These are phyloP conservation scores for Dichotomocladium elegans DNA, from an alignment of 371 early-diverging fungal genomes.

Conservation along the genomic window DNA sequence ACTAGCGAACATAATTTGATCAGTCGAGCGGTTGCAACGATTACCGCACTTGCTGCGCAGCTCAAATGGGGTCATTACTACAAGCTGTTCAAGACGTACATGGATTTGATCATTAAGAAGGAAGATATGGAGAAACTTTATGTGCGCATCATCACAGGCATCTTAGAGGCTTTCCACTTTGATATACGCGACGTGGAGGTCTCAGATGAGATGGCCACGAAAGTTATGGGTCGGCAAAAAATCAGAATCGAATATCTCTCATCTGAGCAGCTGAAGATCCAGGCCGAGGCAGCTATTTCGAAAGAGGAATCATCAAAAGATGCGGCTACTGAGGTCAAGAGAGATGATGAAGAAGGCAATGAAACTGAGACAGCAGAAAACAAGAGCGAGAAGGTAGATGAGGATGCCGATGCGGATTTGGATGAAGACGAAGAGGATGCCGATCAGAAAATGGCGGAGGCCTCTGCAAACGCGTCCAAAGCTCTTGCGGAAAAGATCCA, in stretches of 20 bases:
- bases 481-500: slow-evolving; percentile 58
- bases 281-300: slow-evolving; percentile 9
- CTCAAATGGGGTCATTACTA: slow-evolving; percentile 88
- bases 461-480: slow-evolving; percentile 9
- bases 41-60: slow-evolving; percentile 64
- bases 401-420: slow-evolving; percentile 5
- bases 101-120: slow-evolving; percentile 61
- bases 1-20: slow-evolving; percentile 69
- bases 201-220: slow-evolving; percentile 36
- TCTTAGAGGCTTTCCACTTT: slow-evolving; percentile 91
- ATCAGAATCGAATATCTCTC: slow-evolving; percentile 43
- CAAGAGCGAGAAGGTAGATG: no score
- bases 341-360: slow-evolving; percentile 32
- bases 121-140: slow-evolving; percentile 72
- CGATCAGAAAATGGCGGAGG: not conserved
- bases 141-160: slow-evolving; percentile 71
- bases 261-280: slow-evolving; percentile 29
- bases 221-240: slow-evolving; percentile 40
- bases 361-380: slow-evolving; percentile 5
- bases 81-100: slow-evolving; percentile 64
- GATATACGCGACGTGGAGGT: slow-evolving; percentile 60
- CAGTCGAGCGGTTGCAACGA: slow-evolving; percentile 71
- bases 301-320: no score
- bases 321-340: no score
- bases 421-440: slow-evolving; percentile 26